Conservation (phyloP, 2,329 filamentous ascomycete genomes). For the Colletotrichum sp. region DNA sequence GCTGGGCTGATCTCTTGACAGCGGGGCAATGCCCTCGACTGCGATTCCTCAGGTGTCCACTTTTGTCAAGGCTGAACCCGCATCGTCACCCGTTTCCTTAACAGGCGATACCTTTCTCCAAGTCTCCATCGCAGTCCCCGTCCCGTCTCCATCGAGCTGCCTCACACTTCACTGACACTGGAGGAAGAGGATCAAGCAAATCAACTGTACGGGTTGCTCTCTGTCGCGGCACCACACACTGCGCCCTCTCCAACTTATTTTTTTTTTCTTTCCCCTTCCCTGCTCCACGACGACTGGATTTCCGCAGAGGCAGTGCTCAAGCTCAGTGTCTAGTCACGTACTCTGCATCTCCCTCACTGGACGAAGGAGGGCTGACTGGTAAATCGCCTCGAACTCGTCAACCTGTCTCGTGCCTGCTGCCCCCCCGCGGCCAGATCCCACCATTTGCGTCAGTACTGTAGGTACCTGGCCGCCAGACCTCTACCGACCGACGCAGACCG, state of each 20-base stretch:
- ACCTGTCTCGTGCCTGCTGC: not conserved
- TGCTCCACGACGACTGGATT: constrained; percentile 2
- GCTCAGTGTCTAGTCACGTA: not conserved
- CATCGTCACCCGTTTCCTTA: not conserved
- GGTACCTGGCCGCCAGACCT: not conserved
- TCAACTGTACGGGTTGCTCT: not conserved
- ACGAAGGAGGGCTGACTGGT: not conserved
- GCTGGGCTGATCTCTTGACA: not conserved
- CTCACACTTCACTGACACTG: not conserved
- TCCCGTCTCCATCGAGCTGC: not conserved
- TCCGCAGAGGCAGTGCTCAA: not conserved
- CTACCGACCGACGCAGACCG: constrained; percentile 1
- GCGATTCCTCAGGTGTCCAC: not conserved
- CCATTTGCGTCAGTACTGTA: not conserved
- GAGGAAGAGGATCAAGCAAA: not conserved
- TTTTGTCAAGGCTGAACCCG: not conserved
- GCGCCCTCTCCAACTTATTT: not conserved
- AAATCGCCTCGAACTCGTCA: not conserved
- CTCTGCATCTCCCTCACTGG: not conserved
- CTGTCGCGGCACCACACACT: not conserved
- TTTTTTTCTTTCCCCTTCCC: not conserved
- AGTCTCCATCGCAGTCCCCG: not conserved
- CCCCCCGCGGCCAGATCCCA: not conserved
- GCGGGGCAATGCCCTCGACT: not conserved
- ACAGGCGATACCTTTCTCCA: not conserved